Conservation (phyloP, 2,329 filamentous ascomycete genomes). For the Karstenula rhodostoma region DNA sequence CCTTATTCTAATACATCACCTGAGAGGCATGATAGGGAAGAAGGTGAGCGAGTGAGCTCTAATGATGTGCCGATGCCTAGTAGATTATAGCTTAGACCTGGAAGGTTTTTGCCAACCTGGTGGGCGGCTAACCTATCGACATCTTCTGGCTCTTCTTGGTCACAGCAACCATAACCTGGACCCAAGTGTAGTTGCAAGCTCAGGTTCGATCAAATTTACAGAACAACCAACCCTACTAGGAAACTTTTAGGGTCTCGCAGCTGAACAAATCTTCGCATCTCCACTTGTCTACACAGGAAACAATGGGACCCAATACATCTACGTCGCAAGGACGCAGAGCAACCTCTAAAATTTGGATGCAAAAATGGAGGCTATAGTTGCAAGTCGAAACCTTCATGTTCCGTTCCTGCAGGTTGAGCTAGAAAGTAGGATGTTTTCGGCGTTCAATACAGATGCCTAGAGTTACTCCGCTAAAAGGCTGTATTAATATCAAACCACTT, state of each 20-base stretch:
- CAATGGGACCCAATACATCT: slow-evolving; percentile 62
- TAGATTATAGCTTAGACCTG: neutral
- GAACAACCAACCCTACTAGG: slow-evolving; percentile 59
- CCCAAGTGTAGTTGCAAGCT: slow-evolving; percentile 63
- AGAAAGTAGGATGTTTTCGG: slow-evolving; percentile 38
- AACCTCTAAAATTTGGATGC: slow-evolving; percentile 66
- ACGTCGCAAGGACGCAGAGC: slow-evolving; percentile 65
- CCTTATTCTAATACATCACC: too few species aligned
- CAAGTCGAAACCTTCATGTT: slow-evolving; percentile 57
- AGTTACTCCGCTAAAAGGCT: slow-evolving; percentile 31
- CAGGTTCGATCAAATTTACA: slow-evolving; percentile 65
- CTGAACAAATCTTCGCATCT: slow-evolving; percentile 63
- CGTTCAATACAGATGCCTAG: neutral
- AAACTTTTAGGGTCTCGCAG: slow-evolving; percentile 55
- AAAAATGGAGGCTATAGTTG: slow-evolving; percentile 62
- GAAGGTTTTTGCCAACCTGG: neutral
- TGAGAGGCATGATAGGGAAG: too few species aligned
- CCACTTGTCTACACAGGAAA: slow-evolving; percentile 62
- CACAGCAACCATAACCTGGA: slow-evolving; percentile 68
- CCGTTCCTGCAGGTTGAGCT: slow-evolving; percentile 59
- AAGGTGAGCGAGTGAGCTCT: too few species aligned
- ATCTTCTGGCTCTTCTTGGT: neutral
- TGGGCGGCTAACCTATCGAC: neutral
- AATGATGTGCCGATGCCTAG: too few species aligned
- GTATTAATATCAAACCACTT: slow-evolving; percentile 57